Evolutionary conservation across 2,329 filamentous ascomycete species (phyloP), one percentile per base, ranked within the genome.

Genomic region (Colletotrichum tanaceti): DNA sequence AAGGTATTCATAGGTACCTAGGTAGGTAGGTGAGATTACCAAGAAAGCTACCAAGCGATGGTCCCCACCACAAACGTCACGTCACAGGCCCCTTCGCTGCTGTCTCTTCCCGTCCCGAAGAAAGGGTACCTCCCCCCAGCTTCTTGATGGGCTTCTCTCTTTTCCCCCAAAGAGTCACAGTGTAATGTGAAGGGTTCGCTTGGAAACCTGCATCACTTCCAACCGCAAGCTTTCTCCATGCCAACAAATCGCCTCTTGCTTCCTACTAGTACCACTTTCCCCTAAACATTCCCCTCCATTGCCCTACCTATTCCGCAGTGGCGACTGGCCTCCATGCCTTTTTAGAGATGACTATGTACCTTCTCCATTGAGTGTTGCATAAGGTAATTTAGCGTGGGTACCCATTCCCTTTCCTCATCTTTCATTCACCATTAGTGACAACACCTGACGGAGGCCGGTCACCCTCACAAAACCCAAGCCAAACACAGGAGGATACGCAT

Each of bases 61-160:
- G 13, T 60, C 55, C 38, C 65, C 65, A 68, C 65, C 41, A 68
- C 28, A 5, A 68, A 44, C 61, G 60, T 65, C 65, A 68, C 54
- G 65, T 52, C 44, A 46, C 44, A n/a, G 39, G 7, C 57, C 22
- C 18, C 38, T 20, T 41, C n/a, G 22, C 52, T 47, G 44, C 13
- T 50, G 47, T 20, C 35, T 22, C 44, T 39, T 38, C 18, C 28
- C 18, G 28, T 47, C 28, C 55, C 43, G 41, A 35, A 35, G 13
- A 58, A 47, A 11, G 35, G 43, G 28, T 50, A 50, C 58, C 58
- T 50, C 28, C 14, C 14, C 43, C 65, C 49, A 46, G 58, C 16
- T 10, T 44, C 61, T 11, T 5, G 18, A 24, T 58, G 54, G 39
- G 54, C 39, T 58, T 20, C 54, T 58, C 54, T 58, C 18, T 32